These are phyloP conservation scores for Talaromyces sp. DNA, from an alignment of 2,329 filamentous ascomycete species.

Conservation along the genomic window DNA sequence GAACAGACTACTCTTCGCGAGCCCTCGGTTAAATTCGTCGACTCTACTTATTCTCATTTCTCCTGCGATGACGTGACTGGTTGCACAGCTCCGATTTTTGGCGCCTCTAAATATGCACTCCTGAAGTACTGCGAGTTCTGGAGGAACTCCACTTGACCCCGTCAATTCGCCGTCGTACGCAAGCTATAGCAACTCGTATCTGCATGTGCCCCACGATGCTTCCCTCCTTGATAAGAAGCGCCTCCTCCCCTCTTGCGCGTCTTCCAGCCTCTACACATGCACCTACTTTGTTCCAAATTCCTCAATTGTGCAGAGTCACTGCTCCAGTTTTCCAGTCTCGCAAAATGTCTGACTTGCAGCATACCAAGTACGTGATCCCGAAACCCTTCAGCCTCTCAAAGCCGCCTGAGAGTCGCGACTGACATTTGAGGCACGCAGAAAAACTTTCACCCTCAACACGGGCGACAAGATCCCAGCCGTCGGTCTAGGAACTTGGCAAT, in stretches of 20 bases:
- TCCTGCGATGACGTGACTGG: neutral
- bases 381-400: neutral
- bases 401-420: neutral
- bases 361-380: slow-evolving; percentile 24
- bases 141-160: neutral
- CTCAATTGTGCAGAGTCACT: neutral
- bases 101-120: neutral
- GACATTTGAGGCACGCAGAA: slow-evolving; percentile 18
- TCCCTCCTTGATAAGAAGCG: slow-evolving; percentile 5
- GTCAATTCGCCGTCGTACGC: neutral
- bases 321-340: slow-evolving; percentile 4
- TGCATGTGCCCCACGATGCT: slow-evolving; percentile 7
- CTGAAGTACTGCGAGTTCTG: neutral
- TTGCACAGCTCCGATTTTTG: neutral
- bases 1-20: too few relatives aligned
- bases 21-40: neutral
- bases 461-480: slow-evolving; percentile 46
- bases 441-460: slow-evolving; percentile 45
- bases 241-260: neutral
- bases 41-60: neutral
- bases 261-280: neutral
- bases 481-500: slow-evolving; percentile 55
- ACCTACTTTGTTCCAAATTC: neutral
- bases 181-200: neutral
- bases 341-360: slow-evolving; percentile 25